These are phyloP conservation scores for Fusarium sp. DNA, from an alignment of 2,329 filamentous ascomycete species.

Conservation along the genomic window DNA sequence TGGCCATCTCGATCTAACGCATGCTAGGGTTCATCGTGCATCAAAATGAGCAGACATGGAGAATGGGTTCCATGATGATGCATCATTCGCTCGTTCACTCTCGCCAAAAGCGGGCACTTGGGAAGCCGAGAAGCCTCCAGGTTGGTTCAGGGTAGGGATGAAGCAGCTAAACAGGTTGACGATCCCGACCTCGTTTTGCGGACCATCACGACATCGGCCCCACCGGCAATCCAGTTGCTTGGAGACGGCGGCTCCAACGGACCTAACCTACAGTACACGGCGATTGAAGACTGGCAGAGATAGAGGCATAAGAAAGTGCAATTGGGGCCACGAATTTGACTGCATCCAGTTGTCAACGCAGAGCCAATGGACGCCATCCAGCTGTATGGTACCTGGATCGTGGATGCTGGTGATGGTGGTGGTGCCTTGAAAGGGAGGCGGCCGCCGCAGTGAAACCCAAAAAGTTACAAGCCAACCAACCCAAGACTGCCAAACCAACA, in stretches of 20 bases:
- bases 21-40: conserved; percentile 4
- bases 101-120: neutral
- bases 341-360: neutral
- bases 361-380: neutral
- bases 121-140: neutral
- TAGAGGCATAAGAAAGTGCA: neutral
- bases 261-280: neutral
- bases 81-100: neutral
- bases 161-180: neutral
- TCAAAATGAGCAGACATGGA: conserved; percentile 6
- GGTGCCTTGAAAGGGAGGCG: conserved; percentile 12
- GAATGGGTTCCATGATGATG: conserved; percentile 4
- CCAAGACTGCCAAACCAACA: neutral
- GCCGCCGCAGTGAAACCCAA: conserved; percentile 22
- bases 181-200: neutral
- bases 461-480: neutral
- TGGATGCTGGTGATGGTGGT: neutral
- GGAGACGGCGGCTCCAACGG: neutral
- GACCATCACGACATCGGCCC: conserved; percentile 25
- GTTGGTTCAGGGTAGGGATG: neutral
- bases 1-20: conserved; percentile 1
- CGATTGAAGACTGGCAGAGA: conserved; percentile 7
- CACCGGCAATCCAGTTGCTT: conserved; percentile 15
- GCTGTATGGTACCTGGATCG: conserved; percentile 21
- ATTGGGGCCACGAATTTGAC: neutral